Evolutionary conservation across 805 yeast genomes (phyloP).

Genomic region (Priceomyces haplophilus): DNA sequence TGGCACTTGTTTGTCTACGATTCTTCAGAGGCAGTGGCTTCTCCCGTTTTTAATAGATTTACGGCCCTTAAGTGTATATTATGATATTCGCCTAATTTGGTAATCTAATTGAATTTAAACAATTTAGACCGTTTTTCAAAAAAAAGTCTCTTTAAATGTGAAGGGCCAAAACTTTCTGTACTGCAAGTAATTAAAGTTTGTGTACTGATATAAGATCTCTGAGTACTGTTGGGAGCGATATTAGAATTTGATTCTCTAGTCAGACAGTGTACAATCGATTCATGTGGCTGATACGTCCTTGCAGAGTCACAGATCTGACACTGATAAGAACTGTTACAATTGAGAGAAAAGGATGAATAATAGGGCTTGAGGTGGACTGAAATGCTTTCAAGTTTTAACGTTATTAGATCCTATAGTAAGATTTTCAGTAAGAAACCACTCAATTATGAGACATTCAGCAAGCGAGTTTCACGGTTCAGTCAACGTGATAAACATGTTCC

Average conservation of each 20-base stretch:
- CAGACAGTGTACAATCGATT: not conserved
- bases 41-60: conserved; percentile 1
- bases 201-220: no score
- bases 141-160: not conserved
- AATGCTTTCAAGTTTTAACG: not conserved
- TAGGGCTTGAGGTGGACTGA: not conserved
- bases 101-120: conserved; percentile 9
- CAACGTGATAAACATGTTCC: not conserved
- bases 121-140: conserved; percentile 1
- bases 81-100: conserved; percentile 9
- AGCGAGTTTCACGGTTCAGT: conserved; percentile 13
- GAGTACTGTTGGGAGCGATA: no score
- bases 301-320: not conserved
- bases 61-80: conserved; percentile 1
- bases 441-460: conserved; percentile 24
- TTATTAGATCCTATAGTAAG: not conserved
- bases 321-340: not conserved
- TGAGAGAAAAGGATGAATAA: not conserved
- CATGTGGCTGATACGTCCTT: not conserved
- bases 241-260: no score
- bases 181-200: not conserved
- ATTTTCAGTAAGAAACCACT: conserved; percentile 20
- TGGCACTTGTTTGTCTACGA: not conserved
- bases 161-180: not conserved
- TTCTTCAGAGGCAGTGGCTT: not conserved